These are phyloP conservation scores for Spizellomyces sp. DNA, from an alignment of 192 early-diverging fungal species.

Conservation along the genomic window DNA sequence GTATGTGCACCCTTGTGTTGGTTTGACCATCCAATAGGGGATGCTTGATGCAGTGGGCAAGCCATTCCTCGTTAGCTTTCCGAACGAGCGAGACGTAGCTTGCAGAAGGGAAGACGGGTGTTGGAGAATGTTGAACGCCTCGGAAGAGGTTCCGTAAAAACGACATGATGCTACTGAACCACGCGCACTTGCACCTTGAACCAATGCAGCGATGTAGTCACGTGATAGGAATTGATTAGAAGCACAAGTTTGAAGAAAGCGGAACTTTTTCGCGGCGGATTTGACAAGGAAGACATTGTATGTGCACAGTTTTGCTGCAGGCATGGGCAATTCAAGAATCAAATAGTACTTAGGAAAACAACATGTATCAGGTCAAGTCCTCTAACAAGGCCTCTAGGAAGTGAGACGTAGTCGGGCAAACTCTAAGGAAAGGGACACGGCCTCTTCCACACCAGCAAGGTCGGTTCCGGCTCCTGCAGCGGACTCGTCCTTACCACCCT, in stretches of 20 bases:
- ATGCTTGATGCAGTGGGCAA: conserved; percentile 16
- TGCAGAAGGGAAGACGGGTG: conserved; percentile 22
- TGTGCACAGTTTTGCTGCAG: too few relatives aligned
- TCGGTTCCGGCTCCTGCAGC: conserved; percentile 88
- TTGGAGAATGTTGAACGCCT: too few relatives aligned
- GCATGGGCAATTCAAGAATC: too few relatives aligned
- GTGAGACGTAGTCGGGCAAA: conserved; percentile 56
- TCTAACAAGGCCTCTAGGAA: too few relatives aligned
- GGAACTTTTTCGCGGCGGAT: too few relatives aligned
- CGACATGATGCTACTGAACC: not conserved
- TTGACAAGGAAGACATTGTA: too few relatives aligned
- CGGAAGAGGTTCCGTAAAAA: conserved; percentile 4
- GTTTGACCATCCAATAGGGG: conserved; percentile 8
- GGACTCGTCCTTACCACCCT: conserved; percentile 91
- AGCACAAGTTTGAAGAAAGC: too few relatives aligned
- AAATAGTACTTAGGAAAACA: too few relatives aligned
- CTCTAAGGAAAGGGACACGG: conserved; percentile 69
- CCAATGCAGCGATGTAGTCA: too few relatives aligned
- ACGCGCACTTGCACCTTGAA: too few relatives aligned
- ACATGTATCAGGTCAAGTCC: too few relatives aligned
- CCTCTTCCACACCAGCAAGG: conserved; percentile 67
- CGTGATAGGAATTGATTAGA: too few relatives aligned
- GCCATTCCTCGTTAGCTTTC: conserved; percentile 12
- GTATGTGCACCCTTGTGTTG: conserved; percentile 16
- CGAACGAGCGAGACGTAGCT: not conserved